A percentile compares a stretch with the other conserved stretches of the same genome.
Conservation (phyloP, 306 rosid species). For the Rosa multiflora region DNA sequence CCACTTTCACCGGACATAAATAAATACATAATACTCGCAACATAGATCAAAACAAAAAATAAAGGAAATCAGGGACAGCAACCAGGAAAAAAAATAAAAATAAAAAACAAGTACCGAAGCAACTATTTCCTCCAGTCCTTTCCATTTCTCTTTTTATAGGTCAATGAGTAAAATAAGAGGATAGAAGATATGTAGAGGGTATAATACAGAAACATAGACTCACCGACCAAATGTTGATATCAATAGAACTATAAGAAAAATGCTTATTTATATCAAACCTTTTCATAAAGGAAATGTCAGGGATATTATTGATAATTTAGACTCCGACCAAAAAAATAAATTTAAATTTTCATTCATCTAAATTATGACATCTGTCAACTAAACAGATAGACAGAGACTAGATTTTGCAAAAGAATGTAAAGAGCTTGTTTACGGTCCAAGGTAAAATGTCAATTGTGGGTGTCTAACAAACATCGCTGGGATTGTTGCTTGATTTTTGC, state of each 20-base stretch:
- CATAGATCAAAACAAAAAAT: background rate
- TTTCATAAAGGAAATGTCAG: background rate
- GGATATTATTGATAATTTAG: background rate
- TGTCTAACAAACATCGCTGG: background rate
- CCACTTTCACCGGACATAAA: background rate
- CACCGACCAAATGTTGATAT: background rate
- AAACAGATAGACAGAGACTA: background rate
- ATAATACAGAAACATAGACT: background rate
- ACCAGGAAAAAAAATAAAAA: background rate
- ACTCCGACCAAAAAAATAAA: background rate
- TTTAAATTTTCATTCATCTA: background rate
- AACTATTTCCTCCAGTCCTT: background rate
- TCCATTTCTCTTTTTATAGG: background rate
- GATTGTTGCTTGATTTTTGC: background rate
- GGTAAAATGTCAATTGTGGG: background rate
- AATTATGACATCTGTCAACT: background rate
- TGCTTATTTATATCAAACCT: background rate
- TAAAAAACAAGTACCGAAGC: background rate
- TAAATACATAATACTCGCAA: background rate
- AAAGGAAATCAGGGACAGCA: background rate
- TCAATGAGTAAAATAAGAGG: background rate
- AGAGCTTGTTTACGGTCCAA: background rate
- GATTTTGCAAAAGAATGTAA: background rate
- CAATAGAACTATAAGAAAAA: background rate
- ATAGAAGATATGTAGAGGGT: background rate